These are phyloP conservation scores for Stevia rebaudiana DNA, from an alignment of 140 eudicot species.

Conservation along the genomic window DNA sequence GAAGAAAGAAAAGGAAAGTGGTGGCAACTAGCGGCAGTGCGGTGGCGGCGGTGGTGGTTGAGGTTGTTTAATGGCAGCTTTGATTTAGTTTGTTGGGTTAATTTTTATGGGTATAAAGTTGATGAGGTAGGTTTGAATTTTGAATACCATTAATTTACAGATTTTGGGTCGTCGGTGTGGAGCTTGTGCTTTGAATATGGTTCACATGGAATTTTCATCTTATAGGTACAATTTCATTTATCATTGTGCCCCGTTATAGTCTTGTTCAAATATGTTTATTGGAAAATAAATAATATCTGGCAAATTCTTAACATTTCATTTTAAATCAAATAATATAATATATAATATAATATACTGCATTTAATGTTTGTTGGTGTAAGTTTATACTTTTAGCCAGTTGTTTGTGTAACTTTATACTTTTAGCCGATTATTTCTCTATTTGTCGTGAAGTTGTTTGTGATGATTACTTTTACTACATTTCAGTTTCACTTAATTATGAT, in stretches of 20 bases:
- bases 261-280: constrained; percentile 22
- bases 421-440: background rate
- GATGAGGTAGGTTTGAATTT: constrained; percentile 36
- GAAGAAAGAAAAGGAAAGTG: constrained; percentile 14
- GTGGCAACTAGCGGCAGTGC: constrained; percentile 5
- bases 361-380: constrained; percentile 12
- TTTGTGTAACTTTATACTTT: background rate
- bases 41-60: constrained; percentile 22
- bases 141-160: constrained; percentile 26
- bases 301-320: constrained; percentile 21
- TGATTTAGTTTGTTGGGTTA: constrained; percentile 34
- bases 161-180: constrained; percentile 28
- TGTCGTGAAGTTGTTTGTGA: background rate
- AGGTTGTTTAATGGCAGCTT: constrained; percentile 30
- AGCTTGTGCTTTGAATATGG: constrained; percentile 33
- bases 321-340: background rate
- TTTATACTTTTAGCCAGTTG: background rate
- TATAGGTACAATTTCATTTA: constrained; percentile 41
- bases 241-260: constrained; percentile 38
- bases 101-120: constrained; percentile 33
- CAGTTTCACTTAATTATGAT: background rate
- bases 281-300: constrained; percentile 21
- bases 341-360: background rate
- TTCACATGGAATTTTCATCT: constrained; percentile 36
- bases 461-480: background rate